Conservation (phyloP, 2,329 filamentous ascomycete genomes). For the Paraphoma chrysanthemicola region DNA sequence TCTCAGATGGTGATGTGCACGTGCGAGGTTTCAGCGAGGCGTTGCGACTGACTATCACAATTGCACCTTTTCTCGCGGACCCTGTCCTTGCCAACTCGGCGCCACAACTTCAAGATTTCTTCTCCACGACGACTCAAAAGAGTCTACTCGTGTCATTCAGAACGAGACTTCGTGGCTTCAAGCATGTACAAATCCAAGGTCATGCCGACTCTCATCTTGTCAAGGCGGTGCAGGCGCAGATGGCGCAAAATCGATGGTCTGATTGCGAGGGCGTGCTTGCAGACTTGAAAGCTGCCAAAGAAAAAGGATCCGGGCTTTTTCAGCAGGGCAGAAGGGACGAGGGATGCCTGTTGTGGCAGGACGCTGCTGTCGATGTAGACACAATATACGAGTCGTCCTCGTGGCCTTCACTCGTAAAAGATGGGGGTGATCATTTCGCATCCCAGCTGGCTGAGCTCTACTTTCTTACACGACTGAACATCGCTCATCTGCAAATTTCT, state of each 20-base stretch:
- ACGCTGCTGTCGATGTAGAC: conserved; percentile 17
- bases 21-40: conserved; percentile 3
- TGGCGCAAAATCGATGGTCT: conserved; percentile 15
- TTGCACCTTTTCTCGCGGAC: conserved; percentile 3
- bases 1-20: conserved; percentile 13
- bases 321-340: background rate
- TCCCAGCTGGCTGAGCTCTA: background rate
- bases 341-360: conserved; percentile 15
- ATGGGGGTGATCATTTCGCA: background rate
- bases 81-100: background rate
- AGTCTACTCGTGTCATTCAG: conserved; percentile 20
- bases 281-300: conserved; percentile 13
- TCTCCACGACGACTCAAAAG: conserved; percentile 22
- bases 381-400: conserved; percentile 9
- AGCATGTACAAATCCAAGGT: conserved; percentile 10
- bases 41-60: conserved; percentile 10
- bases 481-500: background rate
- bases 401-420: conserved; percentile 5
- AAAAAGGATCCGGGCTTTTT: conserved; percentile 12
- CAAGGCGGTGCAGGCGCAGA: conserved; percentile 8
- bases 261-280: conserved; percentile 10
- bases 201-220: conserved; percentile 13
- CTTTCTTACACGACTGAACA: background rate
- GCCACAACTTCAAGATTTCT: conserved; percentile 13
- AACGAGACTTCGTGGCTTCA: conserved; percentile 15